These are phyloP conservation scores for Linderniella brevidens DNA, from an alignment of 257 asterid species.

Conservation along the genomic window DNA sequence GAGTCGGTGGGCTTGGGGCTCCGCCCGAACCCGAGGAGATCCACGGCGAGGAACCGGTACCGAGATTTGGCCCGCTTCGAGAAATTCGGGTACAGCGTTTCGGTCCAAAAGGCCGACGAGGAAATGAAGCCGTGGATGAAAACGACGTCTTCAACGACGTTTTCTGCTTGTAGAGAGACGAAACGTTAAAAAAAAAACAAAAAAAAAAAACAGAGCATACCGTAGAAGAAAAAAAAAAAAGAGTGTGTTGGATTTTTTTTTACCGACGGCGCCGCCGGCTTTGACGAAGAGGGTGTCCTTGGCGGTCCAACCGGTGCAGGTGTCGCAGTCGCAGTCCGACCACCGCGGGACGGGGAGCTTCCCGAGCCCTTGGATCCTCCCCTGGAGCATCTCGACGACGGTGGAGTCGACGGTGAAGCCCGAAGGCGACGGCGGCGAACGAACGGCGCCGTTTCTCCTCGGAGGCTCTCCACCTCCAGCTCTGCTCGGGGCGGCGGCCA, in stretches of 20 bases:
- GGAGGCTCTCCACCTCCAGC: too few relatives aligned
- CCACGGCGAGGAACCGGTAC: slow-evolving; percentile 74
- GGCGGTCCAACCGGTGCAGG: slow-evolving; percentile 57
- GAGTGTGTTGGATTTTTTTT: background rate
- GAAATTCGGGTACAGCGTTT: slow-evolving; percentile 73
- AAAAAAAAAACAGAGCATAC: background rate
- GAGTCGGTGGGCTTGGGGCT: slow-evolving; percentile 90
- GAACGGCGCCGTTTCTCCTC: slow-evolving; percentile 9
- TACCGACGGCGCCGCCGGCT: slow-evolving; percentile 61
- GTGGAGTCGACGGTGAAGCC: slow-evolving; percentile 44
- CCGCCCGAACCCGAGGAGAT: slow-evolving; percentile 79
- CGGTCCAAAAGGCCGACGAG: slow-evolving; percentile 84
- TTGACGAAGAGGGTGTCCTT: slow-evolving; percentile 55
- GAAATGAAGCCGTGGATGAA: slow-evolving; percentile 95
- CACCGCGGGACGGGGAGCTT: slow-evolving; percentile 38
- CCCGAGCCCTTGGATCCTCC: slow-evolving; percentile 30
- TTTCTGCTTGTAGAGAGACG: slow-evolving; percentile 18
- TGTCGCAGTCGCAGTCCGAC: slow-evolving; percentile 85
- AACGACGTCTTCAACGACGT: slow-evolving; percentile 59
- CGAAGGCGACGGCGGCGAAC: slow-evolving; percentile 21
- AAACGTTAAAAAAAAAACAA: background rate
- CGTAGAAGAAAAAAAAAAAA: background rate
- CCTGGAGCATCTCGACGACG: slow-evolving; percentile 64
- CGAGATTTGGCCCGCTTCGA: slow-evolving; percentile 45
- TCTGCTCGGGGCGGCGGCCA: too few relatives aligned